Conservation (phyloP, 1,284 basidiomycete genomes). For the Coriolopsis trogii region DNA sequence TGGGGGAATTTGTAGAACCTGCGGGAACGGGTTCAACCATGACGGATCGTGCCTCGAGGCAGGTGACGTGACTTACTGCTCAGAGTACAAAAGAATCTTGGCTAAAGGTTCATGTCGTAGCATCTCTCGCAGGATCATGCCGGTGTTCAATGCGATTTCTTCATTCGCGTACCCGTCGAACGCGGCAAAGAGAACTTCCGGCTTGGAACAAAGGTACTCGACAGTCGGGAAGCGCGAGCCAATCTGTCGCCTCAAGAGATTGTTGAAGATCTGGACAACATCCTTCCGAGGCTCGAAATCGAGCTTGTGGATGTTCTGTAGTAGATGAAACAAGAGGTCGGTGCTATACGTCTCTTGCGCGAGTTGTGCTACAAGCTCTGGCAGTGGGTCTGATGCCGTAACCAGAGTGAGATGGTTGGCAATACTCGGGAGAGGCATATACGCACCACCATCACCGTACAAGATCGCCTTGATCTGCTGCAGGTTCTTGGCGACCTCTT, state of each 20-base stretch:
- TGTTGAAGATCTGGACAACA: conserved; percentile 96
- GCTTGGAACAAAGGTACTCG: conserved; percentile 86
- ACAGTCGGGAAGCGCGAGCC: conserved; percentile 94
- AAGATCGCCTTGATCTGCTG: conserved; percentile 88
- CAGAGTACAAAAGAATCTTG: conserved; percentile 90
- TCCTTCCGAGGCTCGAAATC: conserved; percentile 98
- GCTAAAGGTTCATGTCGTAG: conserved; percentile 90
- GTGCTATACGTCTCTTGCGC: conserved; percentile 95
- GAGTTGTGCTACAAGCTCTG: conserved; percentile 89
- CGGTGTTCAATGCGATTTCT: conserved; percentile 95
- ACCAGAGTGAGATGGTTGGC: too few relatives aligned
- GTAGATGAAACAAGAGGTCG: conserved; percentile 84
- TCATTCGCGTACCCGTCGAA: conserved; percentile 92
- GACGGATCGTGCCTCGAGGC: too few relatives aligned
- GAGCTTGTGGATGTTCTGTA: conserved; percentile 82
- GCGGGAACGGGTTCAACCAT: neutral
- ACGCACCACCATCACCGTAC: conserved; percentile 83
- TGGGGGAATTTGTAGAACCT: conserved; percentile 97
- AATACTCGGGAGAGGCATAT: neutral
- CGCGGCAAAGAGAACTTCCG: conserved; percentile 88
- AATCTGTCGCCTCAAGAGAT: conserved; percentile 93
- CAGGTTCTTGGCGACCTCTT: conserved; percentile 88
- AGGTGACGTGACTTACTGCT: conserved; percentile 76
- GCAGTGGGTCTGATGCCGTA: conserved; percentile 79
- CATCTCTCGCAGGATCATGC: conserved; percentile 98